A percentile compares a stretch with the other conserved stretches of the same genome.
These are phyloP conservation scores for Candida patagonica DNA, from an alignment of 805 yeast species.

Conservation along the genomic window DNA sequence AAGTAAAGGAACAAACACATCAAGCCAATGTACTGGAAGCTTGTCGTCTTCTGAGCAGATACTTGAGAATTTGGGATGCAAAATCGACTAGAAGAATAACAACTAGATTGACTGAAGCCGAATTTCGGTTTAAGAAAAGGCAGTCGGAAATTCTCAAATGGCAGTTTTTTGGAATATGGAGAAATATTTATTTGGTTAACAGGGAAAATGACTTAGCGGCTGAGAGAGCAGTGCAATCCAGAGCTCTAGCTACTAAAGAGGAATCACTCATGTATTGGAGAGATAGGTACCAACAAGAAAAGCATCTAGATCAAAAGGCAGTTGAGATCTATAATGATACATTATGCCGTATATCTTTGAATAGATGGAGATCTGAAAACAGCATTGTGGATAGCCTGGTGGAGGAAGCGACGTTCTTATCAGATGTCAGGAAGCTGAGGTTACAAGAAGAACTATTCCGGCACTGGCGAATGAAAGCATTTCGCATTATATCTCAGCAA, in stretches of 20 bases:
- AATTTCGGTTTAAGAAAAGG: conserved; percentile 1
- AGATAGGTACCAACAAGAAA: not conserved
- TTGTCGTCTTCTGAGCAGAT: not conserved
- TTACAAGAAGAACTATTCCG: conserved; percentile 13
- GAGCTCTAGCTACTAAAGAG: not conserved
- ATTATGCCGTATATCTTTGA: not conserved
- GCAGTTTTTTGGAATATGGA: conserved; percentile 9
- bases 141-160: conserved; percentile 1
- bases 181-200: not conserved
- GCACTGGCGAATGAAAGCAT: conserved; percentile 15
- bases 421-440: conserved; percentile 5
- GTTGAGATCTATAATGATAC: not conserved
- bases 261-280: not conserved
- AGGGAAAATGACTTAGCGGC: not conserved
- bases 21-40: not conserved
- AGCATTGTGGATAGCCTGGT: not conserved
- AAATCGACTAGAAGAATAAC: not conserved
- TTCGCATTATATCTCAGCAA: conserved; percentile 11
- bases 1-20: not conserved
- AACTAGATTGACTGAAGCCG: not conserved
- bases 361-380: not conserved
- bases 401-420: conserved; percentile 12
- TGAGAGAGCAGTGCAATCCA: not conserved
- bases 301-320: not conserved
- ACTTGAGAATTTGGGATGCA: not conserved